Percentiles rank a stretch among this genome's conserved stretches.
phyloP scores from a whole-genome alignment of 176 grass and related monocot genomes.

The Phragmites australis region DNA sequence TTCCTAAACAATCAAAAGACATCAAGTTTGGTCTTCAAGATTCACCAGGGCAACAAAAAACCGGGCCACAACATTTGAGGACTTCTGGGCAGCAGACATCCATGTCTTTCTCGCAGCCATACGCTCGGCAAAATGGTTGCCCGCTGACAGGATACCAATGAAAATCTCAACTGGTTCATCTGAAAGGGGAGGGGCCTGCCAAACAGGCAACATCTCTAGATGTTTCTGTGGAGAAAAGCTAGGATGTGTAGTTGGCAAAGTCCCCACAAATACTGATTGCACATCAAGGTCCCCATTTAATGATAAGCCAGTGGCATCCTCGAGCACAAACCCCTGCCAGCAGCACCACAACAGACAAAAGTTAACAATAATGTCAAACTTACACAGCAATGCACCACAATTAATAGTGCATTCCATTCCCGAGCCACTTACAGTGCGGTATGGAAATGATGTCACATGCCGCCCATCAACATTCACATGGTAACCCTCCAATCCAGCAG shows the following conservation, averaged over 20 bases:
- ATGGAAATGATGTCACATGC: slow-evolving; percentile 89
- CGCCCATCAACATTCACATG: slow-evolving; percentile 89
- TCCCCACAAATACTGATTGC: slow-evolving; percentile 79
- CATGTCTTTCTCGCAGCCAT: slow-evolving; percentile 96
- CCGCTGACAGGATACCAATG: slow-evolving; percentile 94
- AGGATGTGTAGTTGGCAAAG: slow-evolving; percentile 80
- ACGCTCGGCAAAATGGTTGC: slow-evolving; percentile 96
- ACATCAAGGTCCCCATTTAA: slow-evolving; percentile 87
- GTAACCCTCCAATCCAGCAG: slow-evolving; percentile 91
- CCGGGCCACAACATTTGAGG: slow-evolving; percentile 63
- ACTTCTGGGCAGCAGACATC: slow-evolving; percentile 73
- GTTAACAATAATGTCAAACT: background rate
- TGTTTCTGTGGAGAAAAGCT: slow-evolving; percentile 80
- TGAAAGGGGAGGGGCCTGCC: slow-evolving; percentile 73
- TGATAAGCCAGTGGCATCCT: slow-evolving; percentile 95
- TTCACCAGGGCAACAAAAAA: slow-evolving; percentile 99
- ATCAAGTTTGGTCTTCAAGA: slow-evolving; percentile 25
- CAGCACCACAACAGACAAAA: slow-evolving; percentile 39
- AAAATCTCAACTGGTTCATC: slow-evolving; percentile 72
- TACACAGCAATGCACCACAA: background rate
- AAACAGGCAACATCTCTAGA: slow-evolving; percentile 74
- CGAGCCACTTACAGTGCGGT: slow-evolving; percentile 68
- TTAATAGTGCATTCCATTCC: slow-evolving; percentile 10
- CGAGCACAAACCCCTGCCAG: slow-evolving; percentile 85
- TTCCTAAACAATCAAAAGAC: slow-evolving; percentile 13